A percentile compares a stretch with the other conserved stretches of the same genome.
Conservation (phyloP, 495 filamentous ascomycete genomes). For the Cercophora newfieldiana region DNA sequence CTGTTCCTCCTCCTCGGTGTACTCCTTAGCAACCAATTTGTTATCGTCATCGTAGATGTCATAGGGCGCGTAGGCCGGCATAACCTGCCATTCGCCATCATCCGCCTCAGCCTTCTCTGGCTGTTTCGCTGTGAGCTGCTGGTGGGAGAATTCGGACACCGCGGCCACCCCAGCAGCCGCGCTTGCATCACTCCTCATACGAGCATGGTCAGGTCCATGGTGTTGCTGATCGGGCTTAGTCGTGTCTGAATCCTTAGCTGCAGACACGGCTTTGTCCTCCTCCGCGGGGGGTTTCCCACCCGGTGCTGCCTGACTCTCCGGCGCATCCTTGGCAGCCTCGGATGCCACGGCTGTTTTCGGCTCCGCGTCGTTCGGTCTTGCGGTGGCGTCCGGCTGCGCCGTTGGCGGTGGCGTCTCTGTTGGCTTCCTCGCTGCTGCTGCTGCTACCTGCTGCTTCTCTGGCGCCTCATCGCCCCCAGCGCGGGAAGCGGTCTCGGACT, state of each 20-base stretch:
- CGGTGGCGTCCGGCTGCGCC: not conserved
- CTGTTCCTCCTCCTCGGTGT: slow-evolving; percentile 67
- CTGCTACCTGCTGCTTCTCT: slow-evolving; percentile 16
- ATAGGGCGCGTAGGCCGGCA: slow-evolving; percentile 89
- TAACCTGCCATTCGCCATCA: slow-evolving; percentile 79
- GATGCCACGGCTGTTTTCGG: not conserved
- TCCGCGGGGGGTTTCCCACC: slow-evolving; percentile 1
- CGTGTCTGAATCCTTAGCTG: slow-evolving; percentile 3
- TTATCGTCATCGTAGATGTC: slow-evolving; percentile 96
- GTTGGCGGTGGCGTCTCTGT: not conserved
- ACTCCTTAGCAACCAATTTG: slow-evolving; percentile 77
- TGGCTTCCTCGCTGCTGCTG: not conserved
- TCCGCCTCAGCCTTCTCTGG: slow-evolving; percentile 51
- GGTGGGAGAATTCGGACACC: slow-evolving; percentile 89
- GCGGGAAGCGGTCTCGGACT: slow-evolving; percentile 35
- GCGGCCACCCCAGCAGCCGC: slow-evolving; percentile 21
- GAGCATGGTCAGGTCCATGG: slow-evolving; percentile 26
- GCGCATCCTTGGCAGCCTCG: not conserved
- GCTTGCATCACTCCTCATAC: slow-evolving; percentile 33
- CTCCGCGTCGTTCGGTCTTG: not conserved
- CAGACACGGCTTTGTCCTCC: slow-evolving; percentile 25
- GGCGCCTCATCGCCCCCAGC: slow-evolving; percentile 17
- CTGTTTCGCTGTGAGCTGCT: slow-evolving; percentile 65
- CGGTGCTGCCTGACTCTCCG: not conserved
- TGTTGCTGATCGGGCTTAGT: slow-evolving; percentile 15